Conservation (phyloP, 1,139 yeast species). For the Petasospora fabianii region DNA sequence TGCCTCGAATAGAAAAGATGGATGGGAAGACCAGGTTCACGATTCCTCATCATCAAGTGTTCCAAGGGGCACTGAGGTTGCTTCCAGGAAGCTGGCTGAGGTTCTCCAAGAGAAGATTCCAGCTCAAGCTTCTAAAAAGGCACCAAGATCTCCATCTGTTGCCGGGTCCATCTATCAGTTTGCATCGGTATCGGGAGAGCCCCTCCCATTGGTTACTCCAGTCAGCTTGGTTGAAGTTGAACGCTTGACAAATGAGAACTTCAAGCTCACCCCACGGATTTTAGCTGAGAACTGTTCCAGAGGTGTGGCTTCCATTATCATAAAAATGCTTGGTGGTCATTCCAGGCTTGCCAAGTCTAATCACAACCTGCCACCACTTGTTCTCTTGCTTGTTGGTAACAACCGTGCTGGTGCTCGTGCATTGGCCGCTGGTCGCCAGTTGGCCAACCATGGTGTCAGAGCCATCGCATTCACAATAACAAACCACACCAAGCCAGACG, state of each 20-base stretch:
- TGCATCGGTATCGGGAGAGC: conserved; percentile 19
- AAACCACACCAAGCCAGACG: conserved; percentile 32
- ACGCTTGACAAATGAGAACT: conserved; percentile 51
- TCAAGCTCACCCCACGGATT: conserved; percentile 45
- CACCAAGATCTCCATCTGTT: conserved; percentile 23
- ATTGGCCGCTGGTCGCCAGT: conserved; percentile 74
- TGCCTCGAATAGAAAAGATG: conserved; percentile 31
- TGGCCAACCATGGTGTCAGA: conserved; percentile 70
- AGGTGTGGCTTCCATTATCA: conserved; percentile 57
- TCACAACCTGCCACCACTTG: conserved; percentile 78
- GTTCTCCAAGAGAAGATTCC: conserved; percentile 10
- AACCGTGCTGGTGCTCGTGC: conserved; percentile 75
- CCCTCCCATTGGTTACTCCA: conserved; percentile 68
- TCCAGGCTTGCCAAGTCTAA: conserved; percentile 55
- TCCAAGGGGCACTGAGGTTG: conserved; percentile 4
- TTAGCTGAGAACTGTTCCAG: conserved; percentile 72
- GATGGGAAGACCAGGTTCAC: conserved; percentile 16
- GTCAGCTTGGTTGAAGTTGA: conserved; percentile 81
- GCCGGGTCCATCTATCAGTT: conserved; percentile 16
- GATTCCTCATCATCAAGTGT: neutral
- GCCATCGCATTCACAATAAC: conserved; percentile 56
- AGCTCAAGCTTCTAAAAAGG: neutral
- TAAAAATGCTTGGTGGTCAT: conserved; percentile 66
- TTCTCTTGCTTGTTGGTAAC: conserved; percentile 68
- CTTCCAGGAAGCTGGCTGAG: conserved; percentile 12